Conservation (phyloP, 1,284 basidiomycete species). For the Ceratobasidium sp. region DNA sequence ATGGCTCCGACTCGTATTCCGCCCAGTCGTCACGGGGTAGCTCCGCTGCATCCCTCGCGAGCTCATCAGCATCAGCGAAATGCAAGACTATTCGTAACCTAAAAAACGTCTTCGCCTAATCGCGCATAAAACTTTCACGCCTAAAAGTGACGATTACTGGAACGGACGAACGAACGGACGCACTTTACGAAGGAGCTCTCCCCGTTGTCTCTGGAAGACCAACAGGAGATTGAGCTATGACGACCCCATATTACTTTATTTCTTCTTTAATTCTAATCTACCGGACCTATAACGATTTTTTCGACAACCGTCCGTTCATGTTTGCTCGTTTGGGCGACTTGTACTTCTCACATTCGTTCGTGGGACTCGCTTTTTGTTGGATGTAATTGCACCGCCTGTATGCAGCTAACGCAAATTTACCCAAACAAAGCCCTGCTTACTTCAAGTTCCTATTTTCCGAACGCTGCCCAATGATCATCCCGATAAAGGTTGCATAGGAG, state of each 20-base stretch:
- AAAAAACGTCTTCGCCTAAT: constrained; percentile 31
- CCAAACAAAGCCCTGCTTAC: constrained; percentile 5
- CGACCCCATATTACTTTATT: neutral
- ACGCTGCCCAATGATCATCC: neutral
- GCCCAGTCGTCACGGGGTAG: constrained; percentile 27
- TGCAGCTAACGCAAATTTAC: neutral
- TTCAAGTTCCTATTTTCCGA: constrained; percentile 2
- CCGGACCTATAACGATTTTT: neutral
- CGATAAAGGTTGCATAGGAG: neutral
- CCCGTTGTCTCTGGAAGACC: neutral
- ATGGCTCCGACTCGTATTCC: constrained; percentile 11
- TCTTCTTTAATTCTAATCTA: neutral
- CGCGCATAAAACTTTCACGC: neutral
- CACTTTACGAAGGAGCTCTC: neutral
- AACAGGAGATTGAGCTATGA: neutral
- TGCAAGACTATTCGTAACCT: constrained; percentile 29
- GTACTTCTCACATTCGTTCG: neutral
- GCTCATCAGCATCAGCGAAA: constrained; percentile 25
- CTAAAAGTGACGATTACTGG: constrained; percentile 1
- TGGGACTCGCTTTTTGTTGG: too few relatives aligned
- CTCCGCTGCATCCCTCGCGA: constrained; percentile 26
- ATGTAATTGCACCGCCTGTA: neutral
- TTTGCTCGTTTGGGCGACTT: neutral
- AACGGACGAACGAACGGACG: neutral
- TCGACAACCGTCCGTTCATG: neutral